A percentile compares a stretch with the other conserved stretches of the same genome.
These are phyloP conservation scores for Hypomontagnella monticulosa DNA, from an alignment of 495 filamentous ascomycete genomes.

Conservation along the genomic window DNA sequence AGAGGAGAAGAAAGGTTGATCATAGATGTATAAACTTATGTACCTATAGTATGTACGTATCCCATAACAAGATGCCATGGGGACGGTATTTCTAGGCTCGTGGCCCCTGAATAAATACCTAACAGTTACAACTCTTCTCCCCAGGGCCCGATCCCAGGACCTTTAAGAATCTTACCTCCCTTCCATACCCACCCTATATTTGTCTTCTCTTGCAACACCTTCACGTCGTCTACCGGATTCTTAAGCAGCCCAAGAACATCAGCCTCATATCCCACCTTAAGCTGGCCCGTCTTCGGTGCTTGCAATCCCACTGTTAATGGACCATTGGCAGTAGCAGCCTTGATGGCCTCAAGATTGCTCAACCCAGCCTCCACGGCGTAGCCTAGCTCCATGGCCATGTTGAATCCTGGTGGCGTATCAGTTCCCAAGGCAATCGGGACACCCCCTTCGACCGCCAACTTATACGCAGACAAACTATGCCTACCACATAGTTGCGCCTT, in stretches of 20 bases:
- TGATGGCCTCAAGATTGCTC: constrained; percentile 62
- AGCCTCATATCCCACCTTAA: constrained; percentile 59
- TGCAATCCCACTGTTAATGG: constrained; percentile 55
- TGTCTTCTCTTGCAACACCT: constrained; percentile 50
- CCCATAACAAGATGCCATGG: no score
- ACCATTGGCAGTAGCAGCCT: constrained; percentile 62
- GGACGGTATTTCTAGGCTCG: no score
- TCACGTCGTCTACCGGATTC: constrained; percentile 59
- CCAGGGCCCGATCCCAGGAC: constrained; percentile 51
- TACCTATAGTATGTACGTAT: background rate
- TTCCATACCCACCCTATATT: constrained; percentile 61
- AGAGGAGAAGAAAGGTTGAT: constrained; percentile 61
- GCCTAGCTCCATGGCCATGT: constrained; percentile 58
- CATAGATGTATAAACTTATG: constrained; percentile 49
- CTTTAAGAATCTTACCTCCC: constrained; percentile 55
- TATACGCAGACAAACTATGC: constrained; percentile 49
- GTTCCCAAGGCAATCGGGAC: constrained; percentile 56
- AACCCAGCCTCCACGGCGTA: constrained; percentile 61
- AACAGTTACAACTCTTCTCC: constrained; percentile 40
- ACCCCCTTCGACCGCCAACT: constrained; percentile 55
- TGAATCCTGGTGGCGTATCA: constrained; percentile 55
- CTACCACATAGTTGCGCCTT: constrained; percentile 53
- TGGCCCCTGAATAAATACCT: background rate
- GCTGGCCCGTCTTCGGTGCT: constrained; percentile 59
- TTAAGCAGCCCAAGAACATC: constrained; percentile 57